A percentile compares a stretch with the other conserved stretches of the same genome.
These are phyloP conservation scores for Hygrocybe punicea DNA, from an alignment of 768 basidiomycete genomes.

Conservation along the genomic window DNA sequence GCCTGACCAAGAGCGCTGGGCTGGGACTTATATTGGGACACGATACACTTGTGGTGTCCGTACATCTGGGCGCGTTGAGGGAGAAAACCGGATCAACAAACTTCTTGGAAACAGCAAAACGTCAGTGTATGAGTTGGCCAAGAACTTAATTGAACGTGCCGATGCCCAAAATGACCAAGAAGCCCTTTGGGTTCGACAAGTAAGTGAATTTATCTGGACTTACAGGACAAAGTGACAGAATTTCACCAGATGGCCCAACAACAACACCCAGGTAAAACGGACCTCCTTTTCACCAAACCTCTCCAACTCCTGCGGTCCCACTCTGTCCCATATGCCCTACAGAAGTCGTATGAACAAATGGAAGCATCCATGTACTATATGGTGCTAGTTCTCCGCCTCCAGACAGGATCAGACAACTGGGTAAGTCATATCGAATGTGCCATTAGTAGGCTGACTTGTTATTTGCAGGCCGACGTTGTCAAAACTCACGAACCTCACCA, in stretches of 20 bases:
- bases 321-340: conserved; percentile 31
- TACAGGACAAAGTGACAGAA: not conserved
- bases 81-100: conserved; percentile 30
- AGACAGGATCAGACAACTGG: conserved; percentile 25
- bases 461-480: conserved; percentile 14
- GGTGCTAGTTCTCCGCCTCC: conserved; percentile 24
- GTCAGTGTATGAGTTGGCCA: not conserved
- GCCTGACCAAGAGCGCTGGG: conserved; percentile 32
- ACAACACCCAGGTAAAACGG: conserved; percentile 25
- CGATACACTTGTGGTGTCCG: conserved; percentile 33
- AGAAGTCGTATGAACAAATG: conserved; percentile 32
- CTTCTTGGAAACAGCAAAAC: conserved; percentile 23
- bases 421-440: conserved; percentile 15
- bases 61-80: conserved; percentile 33
- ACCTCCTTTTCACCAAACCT: conserved; percentile 25
- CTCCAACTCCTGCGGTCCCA: conserved; percentile 23
- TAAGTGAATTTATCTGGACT: conserved; percentile 8
- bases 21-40: conserved; percentile 30
- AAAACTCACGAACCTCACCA: conserved; percentile 11
- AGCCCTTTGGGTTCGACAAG: conserved; percentile 19
- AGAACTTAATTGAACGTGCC: conserved; percentile 20
- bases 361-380: conserved; percentile 27
- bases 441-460: conserved; percentile 11
- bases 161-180: conserved; percentile 25
- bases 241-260: conserved; percentile 21